Base-by-base conservation (phyloP, 2,329 filamentous ascomycete genomes). In the Nothophoma quercina region DNA sequence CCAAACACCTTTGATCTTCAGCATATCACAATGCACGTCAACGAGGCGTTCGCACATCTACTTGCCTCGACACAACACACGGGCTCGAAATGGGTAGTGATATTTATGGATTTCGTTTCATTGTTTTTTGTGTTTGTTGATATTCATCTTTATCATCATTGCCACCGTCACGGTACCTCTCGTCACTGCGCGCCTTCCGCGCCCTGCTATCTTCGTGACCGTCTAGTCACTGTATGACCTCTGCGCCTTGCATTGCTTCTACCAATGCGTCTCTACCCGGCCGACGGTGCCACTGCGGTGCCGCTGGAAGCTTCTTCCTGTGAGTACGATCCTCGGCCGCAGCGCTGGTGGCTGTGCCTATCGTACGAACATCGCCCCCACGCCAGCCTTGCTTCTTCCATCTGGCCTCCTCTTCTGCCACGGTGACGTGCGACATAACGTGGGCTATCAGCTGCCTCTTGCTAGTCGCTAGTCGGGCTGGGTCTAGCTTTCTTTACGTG, bases 271-370 rank as follows among this genome's bases (percentile, higher is more conserved):
- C 35, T 15, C 12, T 16, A 5, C 12, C 23, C 36, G 18, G 35
- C 32, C 13, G 18, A 26, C 10, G 16, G 21, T 29, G 42, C 33
- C 9, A 10, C 26, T 18, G n/a, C 22, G 26, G 19, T n/a, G n/a
- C 16, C 19, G 28, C 21, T 43, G 19, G 16, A 29, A 12, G 19
- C 8, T 21, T 42, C 26, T 25, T 16, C 25, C 8, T 15, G n/a
- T 9, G 2, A 15, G 19, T 26, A 22, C 32, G 10, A 19, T n/a
- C n/a, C 38, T 38, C 25, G 36, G 53, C 51, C 43, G 50, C 60
- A 51, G 60, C 48, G 35, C 32, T 52, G 41, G 54, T 59, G 49
- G 57, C 55, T 57, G 59, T 57, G 62, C 38, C 26, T 43, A 30
- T 57, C 51, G 51, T 40, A 35, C 42, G 45, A 39, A 45, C 38